Evolutionary conservation across 192 early-diverging fungal species (phyloP), one percentile per base, ranked within the genome.

Genomic region (Coemansia sp.): DNA sequence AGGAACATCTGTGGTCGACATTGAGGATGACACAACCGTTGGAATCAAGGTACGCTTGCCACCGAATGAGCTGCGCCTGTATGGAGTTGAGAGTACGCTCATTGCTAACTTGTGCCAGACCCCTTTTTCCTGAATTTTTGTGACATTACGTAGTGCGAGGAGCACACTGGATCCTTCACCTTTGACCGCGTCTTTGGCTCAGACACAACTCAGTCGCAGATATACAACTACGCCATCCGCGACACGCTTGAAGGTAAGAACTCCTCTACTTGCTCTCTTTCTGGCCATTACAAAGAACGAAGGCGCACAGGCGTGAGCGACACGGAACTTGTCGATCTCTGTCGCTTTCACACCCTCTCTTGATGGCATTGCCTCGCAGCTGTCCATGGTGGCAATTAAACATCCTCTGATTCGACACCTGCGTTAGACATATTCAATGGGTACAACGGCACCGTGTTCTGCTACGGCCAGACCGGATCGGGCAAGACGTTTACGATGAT

Each of bases 401-500:
- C n/a, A n/a, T n/a, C n/a, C 43, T 22, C 9, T 8, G 42, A 43
- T 21, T 21, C 42, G 10, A 21, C 42, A 43, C 5, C 8, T 24
- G 43, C 24, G 22, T 7, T 80, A 94, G 94, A 96, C 73, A 86
- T 94, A 42, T 92, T 95, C 84, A 86, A 87, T 42, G 96, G 98
- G 58, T 99, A 98, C 83, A 98, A 99, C 79, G 95, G 95, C 43
- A 98, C 96, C 7, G 96, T 99, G 21, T 99, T 99, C 70, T 96
- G 96, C 34, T 99, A 99, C 74, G 98, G 98, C 68, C 98, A 99
- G 74, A 98, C 96, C 8, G 98, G 98, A 60, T 89, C 87, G 32
- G 98, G 98, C 73, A 99, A 99, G 80, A 94, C 92, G 17, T 93
- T 87, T 70, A 92, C 93, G n/a, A 95, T 95, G 91, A 95, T 94